Base-by-base conservation (phyloP, 78 protist species). In the Speleostelium caveatum region DNA sequence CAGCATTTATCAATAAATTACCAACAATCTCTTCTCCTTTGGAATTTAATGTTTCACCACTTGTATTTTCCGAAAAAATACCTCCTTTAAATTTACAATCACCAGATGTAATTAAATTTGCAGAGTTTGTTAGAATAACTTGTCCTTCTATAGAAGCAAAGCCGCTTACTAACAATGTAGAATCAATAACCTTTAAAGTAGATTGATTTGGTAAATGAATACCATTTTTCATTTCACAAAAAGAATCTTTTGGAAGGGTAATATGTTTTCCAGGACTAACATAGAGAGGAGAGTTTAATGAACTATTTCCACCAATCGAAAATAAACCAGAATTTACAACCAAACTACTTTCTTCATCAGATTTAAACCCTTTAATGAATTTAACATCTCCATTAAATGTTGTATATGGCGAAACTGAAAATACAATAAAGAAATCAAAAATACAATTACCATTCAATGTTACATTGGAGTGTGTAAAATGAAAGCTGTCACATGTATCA, bases 71-170 rank as follows among this genome's bases (percentile, higher is more conserved):
- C 16, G 17, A 32, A 22, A 16, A 21, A 33, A 72, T 72, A 72
- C 45, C 63, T n/a, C 51, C 30, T 6, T 12, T 22, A 42, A 72
- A 21, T 8, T 30, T 45, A 21, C 59, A 24, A 28, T 17, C 1
- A 72, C 78, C 78, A 72, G 36, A 24, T 22, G 78, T 51, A 10
- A 72, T 10, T 14, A 45, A 14, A 45, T 45, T 45, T 45, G 53
- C 6, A 14, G n/a, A 6, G n/a, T 14, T 14, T 45, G 6, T 10
- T 14, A 45, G 53, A 14, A 45, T 45, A 14, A 45, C 53, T 45
- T 45, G 6, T 14, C 53, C 53, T 14, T 10, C 10, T 14, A 45
- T 45, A 45, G 10, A 10, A 14, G 53, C 6, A 45, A 14, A 14
- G 6, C 53, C 53, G 10, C 53, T 10, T 45, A 45, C 6, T 45